phyloP scores from a whole-genome alignment of 352 stramenopile genomes.

The Phytophthora parvispora region DNA sequence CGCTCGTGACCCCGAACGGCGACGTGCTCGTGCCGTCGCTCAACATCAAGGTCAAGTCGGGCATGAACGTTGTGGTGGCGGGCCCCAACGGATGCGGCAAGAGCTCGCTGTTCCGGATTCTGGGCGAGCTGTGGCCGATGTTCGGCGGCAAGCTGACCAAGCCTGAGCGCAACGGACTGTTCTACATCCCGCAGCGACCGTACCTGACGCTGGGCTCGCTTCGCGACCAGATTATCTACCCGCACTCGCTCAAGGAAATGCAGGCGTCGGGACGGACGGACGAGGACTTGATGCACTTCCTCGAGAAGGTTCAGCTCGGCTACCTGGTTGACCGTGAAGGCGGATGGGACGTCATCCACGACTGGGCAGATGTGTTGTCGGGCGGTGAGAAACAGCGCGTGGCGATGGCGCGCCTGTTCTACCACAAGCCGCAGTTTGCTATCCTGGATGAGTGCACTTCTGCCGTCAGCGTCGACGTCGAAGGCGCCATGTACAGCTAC shows the following conservation, averaged over 20 bases:
- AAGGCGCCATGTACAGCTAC: conserved; percentile 90
- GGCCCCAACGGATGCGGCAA: conserved; percentile 91
- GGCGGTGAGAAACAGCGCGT: conserved; percentile 94
- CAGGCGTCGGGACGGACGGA: conserved; percentile 58
- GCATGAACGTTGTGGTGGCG: conserved; percentile 92
- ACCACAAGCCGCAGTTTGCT: conserved; percentile 92
- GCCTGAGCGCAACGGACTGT: conserved; percentile 83
- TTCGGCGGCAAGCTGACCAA: conserved; percentile 84
- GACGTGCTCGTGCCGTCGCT: conserved; percentile 90
- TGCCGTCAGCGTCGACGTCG: conserved; percentile 88
- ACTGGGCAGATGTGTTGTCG: conserved; percentile 91
- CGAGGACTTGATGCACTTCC: conserved; percentile 69
- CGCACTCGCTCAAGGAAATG: conserved; percentile 82
- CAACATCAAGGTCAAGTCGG: conserved; percentile 84
- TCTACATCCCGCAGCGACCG: conserved; percentile 93
- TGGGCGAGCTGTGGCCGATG: conserved; percentile 91
- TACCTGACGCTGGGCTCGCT: conserved; percentile 91
- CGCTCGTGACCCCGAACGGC: conserved; percentile 89
- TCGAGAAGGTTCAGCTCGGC: conserved; percentile 87
- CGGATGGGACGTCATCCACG: conserved; percentile 82
- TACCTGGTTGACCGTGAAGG: conserved; percentile 82
- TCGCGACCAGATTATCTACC: conserved; percentile 93
- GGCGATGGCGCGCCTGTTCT: conserved; percentile 92
- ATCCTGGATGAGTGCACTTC: conserved; percentile 93
- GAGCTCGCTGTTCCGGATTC: conserved; percentile 89